Base-by-base conservation (phyloP, 163 green algal genomes). In the Scenedesmus sp. region DNA sequence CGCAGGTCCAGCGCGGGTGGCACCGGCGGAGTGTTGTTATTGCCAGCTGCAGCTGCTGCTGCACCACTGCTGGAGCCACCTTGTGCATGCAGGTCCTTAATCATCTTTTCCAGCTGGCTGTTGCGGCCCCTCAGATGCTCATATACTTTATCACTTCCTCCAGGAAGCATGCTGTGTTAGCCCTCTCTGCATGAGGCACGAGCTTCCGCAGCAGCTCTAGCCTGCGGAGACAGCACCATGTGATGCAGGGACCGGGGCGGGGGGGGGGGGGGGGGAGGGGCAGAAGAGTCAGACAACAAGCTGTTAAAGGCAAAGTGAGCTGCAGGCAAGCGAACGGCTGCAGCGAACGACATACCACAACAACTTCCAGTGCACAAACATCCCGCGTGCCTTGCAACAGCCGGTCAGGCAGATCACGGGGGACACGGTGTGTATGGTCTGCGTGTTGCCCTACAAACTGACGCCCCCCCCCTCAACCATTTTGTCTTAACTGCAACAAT, bases 121-220 rank as follows among this genome's bases (percentile, higher is more conserved):
- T 95, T 92, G 3, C 94, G 93, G 35, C 51, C 59, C 92, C 97
- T 94, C 30, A 98, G 91, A 16, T 53, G 7, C 59, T 96, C 89
- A 98, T 95, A 85, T 98, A 98, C 79, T 92, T 93, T 72, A 98
- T 95, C 16, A 98, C 95, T 89, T 98, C 96, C 76, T 98, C 96
- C 22, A 98, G 79, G 61, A 98, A 98, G 59, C 83, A 92, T 22
- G 96, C 96, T 5, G 96, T 98, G 93, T 98, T 98, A 70, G 96
- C 93, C 0, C 96, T 93, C 87, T 98, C 95, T 2, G 93, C 92
- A 85, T 98, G 95, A 0, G 96, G 95, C 81, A 98, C 96, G 26
- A 98, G 92, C 59, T 93, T 89, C 40, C 95, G 92, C 42, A 97
- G 91, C 20, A 89, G 37, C 7, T 97, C 96, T 37, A 97, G 90